Evolutionary conservation across 805 yeast species (phyloP).

Genomic region (Lachancea thermotolerans): DNA sequence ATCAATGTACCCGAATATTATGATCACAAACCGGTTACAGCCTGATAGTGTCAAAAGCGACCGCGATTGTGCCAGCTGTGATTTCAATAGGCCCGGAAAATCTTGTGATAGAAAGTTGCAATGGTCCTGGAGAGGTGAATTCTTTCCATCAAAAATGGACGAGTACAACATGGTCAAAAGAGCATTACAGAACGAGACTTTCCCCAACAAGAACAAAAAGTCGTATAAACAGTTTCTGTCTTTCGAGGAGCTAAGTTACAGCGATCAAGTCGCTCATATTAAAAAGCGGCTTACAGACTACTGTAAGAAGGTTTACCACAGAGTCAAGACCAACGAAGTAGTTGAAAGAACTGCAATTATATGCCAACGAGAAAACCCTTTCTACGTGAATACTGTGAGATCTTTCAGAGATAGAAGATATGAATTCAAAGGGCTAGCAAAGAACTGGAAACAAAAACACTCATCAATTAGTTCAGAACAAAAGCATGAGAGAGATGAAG

Average conservation of each 20-base stretch:
- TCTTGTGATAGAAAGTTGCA: conserved; percentile 83
- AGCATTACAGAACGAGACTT: conserved; percentile 70
- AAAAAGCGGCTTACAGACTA: conserved; percentile 78
- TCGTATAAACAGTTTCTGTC: conserved; percentile 51
- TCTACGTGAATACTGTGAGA: conserved; percentile 90
- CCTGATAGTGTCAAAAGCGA: conserved; percentile 97
- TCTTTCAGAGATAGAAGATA: conserved; percentile 93
- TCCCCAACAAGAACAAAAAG: conserved; percentile 53
- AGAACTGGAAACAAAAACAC: conserved; percentile 85
- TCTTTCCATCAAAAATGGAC: conserved; percentile 79
- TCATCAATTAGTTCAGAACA: conserved; percentile 49
- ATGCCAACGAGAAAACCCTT: conserved; percentile 96
- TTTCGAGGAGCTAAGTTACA: conserved; percentile 68
- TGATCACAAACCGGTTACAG: conserved; percentile 94
- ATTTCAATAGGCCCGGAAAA: conserved; percentile 92
- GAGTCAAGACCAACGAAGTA: conserved; percentile 73
- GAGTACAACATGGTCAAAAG: conserved; percentile 88
- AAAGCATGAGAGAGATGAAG: conserved; percentile 69
- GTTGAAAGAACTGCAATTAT: conserved; percentile 88
- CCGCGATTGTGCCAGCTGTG: conserved; percentile 95
- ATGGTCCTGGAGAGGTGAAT: conserved; percentile 99
- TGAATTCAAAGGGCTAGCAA: conserved; percentile 88
- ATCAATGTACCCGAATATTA: conserved; percentile 98
- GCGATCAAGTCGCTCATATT: conserved; percentile 70
- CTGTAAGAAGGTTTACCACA: conserved; percentile 77